These are phyloP conservation scores for Simmondsia chinensis DNA, from an alignment of 148 eudicot genomes.

Conservation along the genomic window DNA sequence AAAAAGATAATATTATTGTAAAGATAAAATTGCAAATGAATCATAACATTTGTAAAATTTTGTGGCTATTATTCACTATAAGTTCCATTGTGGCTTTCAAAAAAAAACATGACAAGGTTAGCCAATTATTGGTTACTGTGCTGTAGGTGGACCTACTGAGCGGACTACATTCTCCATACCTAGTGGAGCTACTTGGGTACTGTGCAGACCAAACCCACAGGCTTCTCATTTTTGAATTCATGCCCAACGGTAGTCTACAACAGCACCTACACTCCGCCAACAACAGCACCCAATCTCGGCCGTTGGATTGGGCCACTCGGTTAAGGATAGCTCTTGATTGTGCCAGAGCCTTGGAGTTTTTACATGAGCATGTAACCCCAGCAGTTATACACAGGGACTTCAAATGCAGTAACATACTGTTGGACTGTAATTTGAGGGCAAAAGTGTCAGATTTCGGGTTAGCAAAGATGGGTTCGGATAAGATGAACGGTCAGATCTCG, in stretches of 20 bases:
- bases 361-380: slow-evolving; percentile 72
- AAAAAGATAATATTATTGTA: no score
- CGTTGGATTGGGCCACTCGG: slow-evolving; percentile 69
- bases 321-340: slow-evolving; percentile 90
- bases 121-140: slow-evolving; percentile 5
- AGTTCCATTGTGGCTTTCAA: no score
- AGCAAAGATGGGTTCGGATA: slow-evolving; percentile 84
- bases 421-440: slow-evolving; percentile 68
- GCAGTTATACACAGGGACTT: slow-evolving; percentile 84
- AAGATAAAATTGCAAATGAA: no score
- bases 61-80: no score
- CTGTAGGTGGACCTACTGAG: slow-evolving; percentile 88
- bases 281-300: slow-evolving; percentile 14
- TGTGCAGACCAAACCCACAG: slow-evolving; percentile 89
- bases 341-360: slow-evolving; percentile 79
- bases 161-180: slow-evolving; percentile 57
- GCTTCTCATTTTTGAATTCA: slow-evolving; percentile 65
- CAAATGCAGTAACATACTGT: slow-evolving; percentile 64
- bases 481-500: slow-evolving; percentile 76
- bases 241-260: slow-evolving; percentile 69
- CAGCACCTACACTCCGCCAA: slow-evolving; percentile 42
- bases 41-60: no score
- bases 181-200: slow-evolving; percentile 76
- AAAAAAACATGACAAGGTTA: background rate
- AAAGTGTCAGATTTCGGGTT: slow-evolving; percentile 84